Base-by-base conservation (phyloP, 768 basidiomycete species). In the Termitomyces sp. region DNA sequence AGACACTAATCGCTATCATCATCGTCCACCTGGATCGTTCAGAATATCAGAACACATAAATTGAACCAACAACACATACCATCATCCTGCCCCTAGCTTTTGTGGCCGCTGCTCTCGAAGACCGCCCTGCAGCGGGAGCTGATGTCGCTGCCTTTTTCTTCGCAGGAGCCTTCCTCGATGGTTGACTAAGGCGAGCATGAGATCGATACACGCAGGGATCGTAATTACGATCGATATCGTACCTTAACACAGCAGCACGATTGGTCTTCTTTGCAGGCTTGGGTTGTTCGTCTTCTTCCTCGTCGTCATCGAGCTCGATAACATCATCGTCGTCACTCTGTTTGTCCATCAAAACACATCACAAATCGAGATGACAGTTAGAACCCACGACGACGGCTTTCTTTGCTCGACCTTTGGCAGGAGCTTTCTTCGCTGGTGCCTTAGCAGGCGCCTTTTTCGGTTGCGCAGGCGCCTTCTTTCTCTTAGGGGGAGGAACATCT, bases 171-270 rank as follows among this genome's bases (percentile, higher is more conserved):
- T 75, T 80, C 64, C 77, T 80, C 5, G 73, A 65, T 9, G 74
- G 64, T 72, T 76, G 74, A 51, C 73, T 75, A 26, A 5, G 39
- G 22, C 7, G 26, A 44, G 36, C 29, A 18, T 10, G 29, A 22
- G 20, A 15, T 54, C 16, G 54, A 31, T 28, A 41, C 4, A 37
- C 13, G 20, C 22, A 15, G 5, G 54, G 24, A 29, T 34, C 26
- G 8, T 36, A 12, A 28, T 9, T 10, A 48, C 22, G 44, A 60
- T 20, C n/a, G 41, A 55, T 1, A 5, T 62, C 73, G 55, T 63
- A 88, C 89, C 81, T 87, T 36, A 87, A 68, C 15, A 86, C 81
- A 10, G 86, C 83, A 24, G 86, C 82, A 52, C 89, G 77, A 62
- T 78, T 83, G 26, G 85, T 83, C 62, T 78, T 79, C 69, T 86